These are phyloP conservation scores for Epicoccum sorghinum DNA, from an alignment of 2,329 filamentous ascomycete species.

Conservation along the genomic window DNA sequence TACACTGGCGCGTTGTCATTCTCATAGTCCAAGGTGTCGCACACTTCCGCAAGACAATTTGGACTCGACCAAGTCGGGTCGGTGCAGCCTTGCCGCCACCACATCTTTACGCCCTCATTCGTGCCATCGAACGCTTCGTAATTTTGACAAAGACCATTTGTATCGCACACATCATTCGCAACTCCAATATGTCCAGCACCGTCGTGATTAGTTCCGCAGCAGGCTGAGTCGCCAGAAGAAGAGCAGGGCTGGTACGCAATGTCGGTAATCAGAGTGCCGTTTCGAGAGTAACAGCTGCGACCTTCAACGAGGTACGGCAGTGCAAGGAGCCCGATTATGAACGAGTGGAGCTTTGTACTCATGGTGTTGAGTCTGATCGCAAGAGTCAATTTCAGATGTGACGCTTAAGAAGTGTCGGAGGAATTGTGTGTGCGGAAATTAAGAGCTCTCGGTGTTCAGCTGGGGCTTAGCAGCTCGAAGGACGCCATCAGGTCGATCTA, in stretches of 20 bases:
- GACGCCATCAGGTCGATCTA: too few relatives aligned
- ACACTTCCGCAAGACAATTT: slow-evolving; percentile 19
- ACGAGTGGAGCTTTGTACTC: not conserved
- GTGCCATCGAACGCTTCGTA: slow-evolving; percentile 14
- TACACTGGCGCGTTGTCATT: slow-evolving; percentile 14
- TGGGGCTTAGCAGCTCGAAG: too few relatives aligned
- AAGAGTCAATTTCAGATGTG: too few relatives aligned
- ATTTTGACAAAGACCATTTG: slow-evolving; percentile 22
- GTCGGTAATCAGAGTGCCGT: slow-evolving; percentile 12
- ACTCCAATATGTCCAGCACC: slow-evolving; percentile 10
- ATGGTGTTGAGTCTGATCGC: not conserved
- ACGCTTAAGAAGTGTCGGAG: too few relatives aligned
- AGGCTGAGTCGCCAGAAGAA: slow-evolving; percentile 4
- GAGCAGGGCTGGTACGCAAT: slow-evolving; percentile 17
- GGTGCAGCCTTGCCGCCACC: slow-evolving; percentile 24
- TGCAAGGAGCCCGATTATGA: not conserved
- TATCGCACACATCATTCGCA: slow-evolving; percentile 18
- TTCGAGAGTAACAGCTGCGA: slow-evolving; percentile 16
- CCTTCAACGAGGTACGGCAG: not conserved
- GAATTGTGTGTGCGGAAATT: too few relatives aligned
- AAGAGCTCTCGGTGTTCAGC: too few relatives aligned
- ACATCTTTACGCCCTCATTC: slow-evolving; percentile 12
- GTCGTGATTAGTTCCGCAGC: slow-evolving; percentile 17
- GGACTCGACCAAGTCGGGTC: slow-evolving; percentile 23
- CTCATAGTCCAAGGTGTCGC: slow-evolving; percentile 3